Base-by-base conservation (phyloP, 2,329 filamentous ascomycete species). In the Trichophyton benhamiae region DNA sequence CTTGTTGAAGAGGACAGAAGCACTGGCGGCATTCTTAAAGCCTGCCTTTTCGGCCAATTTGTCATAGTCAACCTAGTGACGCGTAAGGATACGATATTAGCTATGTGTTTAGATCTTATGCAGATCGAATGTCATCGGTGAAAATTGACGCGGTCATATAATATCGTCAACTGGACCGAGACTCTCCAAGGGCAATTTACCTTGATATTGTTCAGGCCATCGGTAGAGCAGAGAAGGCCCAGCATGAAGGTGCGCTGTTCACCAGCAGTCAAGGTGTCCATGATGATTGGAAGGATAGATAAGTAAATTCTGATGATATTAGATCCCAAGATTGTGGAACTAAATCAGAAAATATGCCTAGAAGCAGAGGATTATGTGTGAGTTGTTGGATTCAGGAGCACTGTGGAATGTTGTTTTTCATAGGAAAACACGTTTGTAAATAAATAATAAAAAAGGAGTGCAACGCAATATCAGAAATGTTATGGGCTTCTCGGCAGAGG, bases 61-160 rank as follows among this genome's bases (percentile, higher is more conserved):
- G 0, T 70, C 66, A 62, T 70, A 73, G 66, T 79, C 75, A 27
- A 76, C 62, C 75, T 77, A 61, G 13, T 60, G 8, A 44, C 15
- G 11, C 49, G 33, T 38, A 52, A 20, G 25, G 13, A 44, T 9
- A 22, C 11, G n/a, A 58, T 60, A 41, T 33, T 27, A 59, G 44
- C 59, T 25, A 58, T n/a, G 33, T 13, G n/a, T 25, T n/a, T 58
- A 22, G 3, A 17, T 25, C n/a, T 20, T 9, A 2, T 2, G 9
- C 3, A 13, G 20, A 27, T 2, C 25, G 15, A 44, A 38, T 22
- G 25, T 9, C 9, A 5, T 59, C n/a, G 4, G 5, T 44, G n/a
- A 44, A 44, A 17, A 17, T 13, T 5, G 11, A 53, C 3, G 13
- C 38, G 38, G 20, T 6, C 13, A 13, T 13, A 53, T 8, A 30